Base-by-base conservation (phyloP, 2,329 filamentous ascomycete genomes). In the Arthrobotrys sphaeroides region DNA sequence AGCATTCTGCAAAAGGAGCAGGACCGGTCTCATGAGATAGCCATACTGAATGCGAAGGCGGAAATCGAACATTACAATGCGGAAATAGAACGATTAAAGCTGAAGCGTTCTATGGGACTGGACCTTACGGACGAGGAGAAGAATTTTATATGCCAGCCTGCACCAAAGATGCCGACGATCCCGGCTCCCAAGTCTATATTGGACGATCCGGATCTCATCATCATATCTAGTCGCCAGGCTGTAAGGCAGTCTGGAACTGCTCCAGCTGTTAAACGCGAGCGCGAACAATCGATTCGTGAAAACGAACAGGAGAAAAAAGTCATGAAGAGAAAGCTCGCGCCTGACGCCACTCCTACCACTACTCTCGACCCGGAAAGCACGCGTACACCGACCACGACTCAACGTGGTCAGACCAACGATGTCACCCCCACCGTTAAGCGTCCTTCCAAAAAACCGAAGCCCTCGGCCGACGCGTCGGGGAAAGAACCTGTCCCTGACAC, bases 11-110 rank as follows among this genome's bases (percentile, higher is more conserved):
- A 55, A 38, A 55, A 55, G 12, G 51, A 55, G 51, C 51, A 55
- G 51, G 51, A 55, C 16, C 51, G 51, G 22, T 55, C 51, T 16
- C 51, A 55, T 31, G 51, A 55, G 12, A 55, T 55, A 36, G 51
- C 51, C 7, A 38, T 55, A 4, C 24, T 55, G 18, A 55, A 55
- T 18, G 51, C 51, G 3, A 55, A 55, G 31, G 31, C 51, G 2
- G 51, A 55, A 38, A 55, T 55, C 9, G 51, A 55, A 5, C 51
- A 55, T 13, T 55, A 55, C 18, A 55, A 38, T n/a, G 51, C 51
- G 1, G 51, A 55, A 18, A 55, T 55, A 3, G 51, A 55, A 24
- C 2, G 51, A 18, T n/a, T 55, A 12, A 55, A 55, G 20, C 31
- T 55, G 20, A 55, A 55, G 31, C 28, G 51, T 2, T 55, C 51